A percentile compares a stretch with the other conserved stretches of the same genome.
phyloP scores from a whole-genome alignment of 805 yeast genomes.

The Wickerhamomyces sydowiorum region DNA sequence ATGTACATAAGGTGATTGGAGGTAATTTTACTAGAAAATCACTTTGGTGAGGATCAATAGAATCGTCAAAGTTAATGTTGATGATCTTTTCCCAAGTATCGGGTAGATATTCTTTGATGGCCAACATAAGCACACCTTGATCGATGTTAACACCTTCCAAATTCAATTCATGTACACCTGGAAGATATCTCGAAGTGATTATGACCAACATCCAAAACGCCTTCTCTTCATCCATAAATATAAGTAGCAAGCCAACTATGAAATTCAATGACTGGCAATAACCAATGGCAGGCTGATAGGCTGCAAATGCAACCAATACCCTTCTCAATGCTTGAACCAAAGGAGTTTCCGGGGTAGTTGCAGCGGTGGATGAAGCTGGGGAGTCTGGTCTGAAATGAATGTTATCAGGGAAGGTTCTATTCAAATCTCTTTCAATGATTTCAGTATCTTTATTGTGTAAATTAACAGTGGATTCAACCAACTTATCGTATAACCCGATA shows the following conservation, averaged over 20 bases:
- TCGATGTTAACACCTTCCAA: conserved; percentile 93
- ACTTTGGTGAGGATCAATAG: conserved; percentile 21
- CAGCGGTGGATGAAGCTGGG: conserved; percentile 4
- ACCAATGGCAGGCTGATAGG: conserved; percentile 84
- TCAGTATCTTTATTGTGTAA: conserved; percentile 74
- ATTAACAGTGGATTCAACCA: conserved; percentile 52
- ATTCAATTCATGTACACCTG: conserved; percentile 86
- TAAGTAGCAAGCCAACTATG: conserved; percentile 76
- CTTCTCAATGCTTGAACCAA: conserved; percentile 70
- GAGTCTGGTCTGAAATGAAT: conserved; percentile 56
- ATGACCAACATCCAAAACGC: conserved; percentile 96
- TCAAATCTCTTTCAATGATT: conserved; percentile 88
- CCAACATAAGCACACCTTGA: conserved; percentile 89
- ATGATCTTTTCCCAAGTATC: conserved; percentile 61
- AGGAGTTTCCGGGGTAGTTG: conserved; percentile 38
- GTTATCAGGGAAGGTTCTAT: conserved; percentile 95
- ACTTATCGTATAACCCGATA: conserved; percentile 65
- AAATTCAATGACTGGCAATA: conserved; percentile 95
- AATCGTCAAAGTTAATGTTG: conserved; percentile 31
- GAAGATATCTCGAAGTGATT: conserved; percentile 76
- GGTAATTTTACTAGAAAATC: conserved; percentile 72
- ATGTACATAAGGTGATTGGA: conserved; percentile 87
- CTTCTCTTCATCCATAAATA: conserved; percentile 84
- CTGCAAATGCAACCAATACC: conserved; percentile 77
- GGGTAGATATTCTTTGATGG: conserved; percentile 80